Conservation (phyloP, 108 stramenopile species). For the Seminavis robusta region DNA sequence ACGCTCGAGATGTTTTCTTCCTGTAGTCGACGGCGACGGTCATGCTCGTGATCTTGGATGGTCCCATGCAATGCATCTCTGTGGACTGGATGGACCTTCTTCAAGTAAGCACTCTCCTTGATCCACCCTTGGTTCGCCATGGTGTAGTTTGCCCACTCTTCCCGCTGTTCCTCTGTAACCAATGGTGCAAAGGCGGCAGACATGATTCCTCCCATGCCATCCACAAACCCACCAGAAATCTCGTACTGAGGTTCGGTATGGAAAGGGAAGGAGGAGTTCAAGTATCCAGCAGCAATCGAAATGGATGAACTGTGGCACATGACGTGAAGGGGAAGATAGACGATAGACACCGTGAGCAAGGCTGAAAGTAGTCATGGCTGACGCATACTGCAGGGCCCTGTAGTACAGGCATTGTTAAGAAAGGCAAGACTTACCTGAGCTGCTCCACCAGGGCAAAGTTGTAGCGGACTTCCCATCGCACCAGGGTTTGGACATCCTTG, state of each 20-base stretch:
- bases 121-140: constrained; percentile 18
- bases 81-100: constrained; percentile 4
- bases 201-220: constrained; percentile 16
- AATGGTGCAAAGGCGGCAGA: constrained; percentile 16
- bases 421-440: not conserved
- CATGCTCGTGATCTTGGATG: constrained; percentile 4
- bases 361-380: too few relatives aligned
- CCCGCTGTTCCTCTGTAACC: constrained; percentile 1
- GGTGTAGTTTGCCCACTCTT: constrained; percentile 24
- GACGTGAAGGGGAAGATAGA: too few relatives aligned
- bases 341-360: too few relatives aligned
- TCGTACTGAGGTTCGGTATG: constrained; percentile 13
- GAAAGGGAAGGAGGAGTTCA: constrained; percentile 7
- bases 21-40: not conserved
- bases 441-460: constrained; percentile 16
- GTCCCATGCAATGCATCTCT: constrained; percentile 8
- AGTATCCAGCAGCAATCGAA: too few relatives aligned
- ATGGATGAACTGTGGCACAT: too few relatives aligned
- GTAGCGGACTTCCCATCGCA: constrained; percentile 24
- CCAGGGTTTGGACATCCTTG: constrained; percentile 3
- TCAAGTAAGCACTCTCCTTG: constrained; percentile 9
- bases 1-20: constrained; percentile 1
- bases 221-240: constrained; percentile 17
- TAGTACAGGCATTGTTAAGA: too few relatives aligned
- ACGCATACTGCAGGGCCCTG: too few relatives aligned